Conservation (phyloP, 768 basidiomycete genomes). For the Termitomyces heimii region DNA sequence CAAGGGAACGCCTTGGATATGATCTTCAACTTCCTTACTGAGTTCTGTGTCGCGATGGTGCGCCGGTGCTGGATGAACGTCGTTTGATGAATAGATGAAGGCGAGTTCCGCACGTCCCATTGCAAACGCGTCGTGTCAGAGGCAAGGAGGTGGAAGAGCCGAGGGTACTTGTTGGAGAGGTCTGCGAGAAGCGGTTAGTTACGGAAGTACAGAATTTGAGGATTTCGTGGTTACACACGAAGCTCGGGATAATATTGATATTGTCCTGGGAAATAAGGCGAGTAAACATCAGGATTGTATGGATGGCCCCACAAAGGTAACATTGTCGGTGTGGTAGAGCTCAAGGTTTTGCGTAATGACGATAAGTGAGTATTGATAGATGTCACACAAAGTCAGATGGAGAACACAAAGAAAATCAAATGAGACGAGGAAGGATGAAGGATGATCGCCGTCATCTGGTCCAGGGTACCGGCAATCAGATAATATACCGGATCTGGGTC, state of each 20-base stretch:
- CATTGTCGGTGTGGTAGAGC: not conserved
- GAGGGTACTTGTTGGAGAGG: constrained; percentile 14
- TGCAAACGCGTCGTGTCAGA: constrained; percentile 9
- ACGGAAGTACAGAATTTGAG: not conserved
- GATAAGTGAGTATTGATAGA: not conserved
- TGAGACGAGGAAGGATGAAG: no score
- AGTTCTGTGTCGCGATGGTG: constrained; percentile 29
- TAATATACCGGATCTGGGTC: not conserved
- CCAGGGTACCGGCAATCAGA: not conserved
- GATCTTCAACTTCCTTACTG: constrained; percentile 40
- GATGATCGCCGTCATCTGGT: no score
- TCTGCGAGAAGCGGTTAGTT: not conserved
- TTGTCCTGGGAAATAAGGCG: not conserved
- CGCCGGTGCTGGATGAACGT: constrained; percentile 6
- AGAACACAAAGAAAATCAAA: not conserved
- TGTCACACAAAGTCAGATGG: not conserved
- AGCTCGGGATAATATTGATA: not conserved
- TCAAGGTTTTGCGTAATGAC: not conserved
- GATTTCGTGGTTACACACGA: not conserved
- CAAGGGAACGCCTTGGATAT: constrained; percentile 63
- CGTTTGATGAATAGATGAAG: constrained; percentile 3
- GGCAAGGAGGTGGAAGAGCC: constrained; percentile 9
- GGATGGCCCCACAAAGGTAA: constrained; percentile 3
- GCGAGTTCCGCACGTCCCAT: constrained; percentile 1
- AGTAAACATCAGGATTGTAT: constrained; percentile 8